phyloP scores from a whole-genome alignment of 345 rosid genomes.

The Salix arbutifolia region DNA sequence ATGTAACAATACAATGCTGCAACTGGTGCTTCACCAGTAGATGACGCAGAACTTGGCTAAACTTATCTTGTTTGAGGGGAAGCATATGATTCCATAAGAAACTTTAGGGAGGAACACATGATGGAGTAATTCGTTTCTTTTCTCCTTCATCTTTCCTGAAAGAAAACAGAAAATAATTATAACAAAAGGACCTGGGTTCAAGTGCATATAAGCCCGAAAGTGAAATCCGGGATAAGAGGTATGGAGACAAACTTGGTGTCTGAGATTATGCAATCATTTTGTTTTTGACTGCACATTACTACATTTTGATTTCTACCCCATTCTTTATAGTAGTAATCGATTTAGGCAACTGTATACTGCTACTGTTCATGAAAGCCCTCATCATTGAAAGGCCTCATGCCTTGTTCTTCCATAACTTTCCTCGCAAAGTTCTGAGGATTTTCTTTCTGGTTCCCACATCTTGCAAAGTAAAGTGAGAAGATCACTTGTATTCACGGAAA shows the following conservation, averaged over 20 bases:
- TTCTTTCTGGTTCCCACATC: constrained; percentile 12
- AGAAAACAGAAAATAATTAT: background rate
- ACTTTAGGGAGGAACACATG: background rate
- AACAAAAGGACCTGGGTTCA: background rate
- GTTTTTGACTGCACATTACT: constrained; percentile 33
- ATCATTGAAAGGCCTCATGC: constrained; percentile 2
- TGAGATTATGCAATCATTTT: constrained; percentile 31
- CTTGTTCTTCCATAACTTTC: background rate
- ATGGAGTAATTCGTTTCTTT: background rate
- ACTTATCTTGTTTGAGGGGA: background rate
- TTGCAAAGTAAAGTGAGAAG: constrained; percentile 1
- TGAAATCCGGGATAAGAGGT: constrained; percentile 17
- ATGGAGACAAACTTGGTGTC: constrained; percentile 17
- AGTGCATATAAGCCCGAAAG: background rate
- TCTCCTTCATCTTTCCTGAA: background rate
- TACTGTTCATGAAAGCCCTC: background rate
- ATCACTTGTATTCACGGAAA: constrained; percentile 10
- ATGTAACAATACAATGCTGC: background rate
- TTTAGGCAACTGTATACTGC: constrained; percentile 21
- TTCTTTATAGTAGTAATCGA: constrained; percentile 2
- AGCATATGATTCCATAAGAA: background rate
- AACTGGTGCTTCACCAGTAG: background rate
- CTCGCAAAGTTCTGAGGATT: background rate
- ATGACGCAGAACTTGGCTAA: background rate
- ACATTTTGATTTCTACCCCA: constrained; percentile 5